phyloP scores from a whole-genome alignment of 345 rosid genomes.

The Dimocarpus longan region DNA sequence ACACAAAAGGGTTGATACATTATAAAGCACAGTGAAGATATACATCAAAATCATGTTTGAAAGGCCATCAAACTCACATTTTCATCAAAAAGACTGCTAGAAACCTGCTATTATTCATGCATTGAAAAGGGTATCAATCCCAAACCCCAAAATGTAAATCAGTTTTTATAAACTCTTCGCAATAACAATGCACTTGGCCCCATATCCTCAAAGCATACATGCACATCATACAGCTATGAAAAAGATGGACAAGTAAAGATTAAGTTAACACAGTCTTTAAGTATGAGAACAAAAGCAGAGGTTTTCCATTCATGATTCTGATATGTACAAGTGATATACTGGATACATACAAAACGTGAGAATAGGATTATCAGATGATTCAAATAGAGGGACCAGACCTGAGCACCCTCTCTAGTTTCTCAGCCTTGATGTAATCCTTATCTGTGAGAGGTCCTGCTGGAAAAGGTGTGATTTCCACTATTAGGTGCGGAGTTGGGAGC shows the following conservation, averaged over 20 bases:
- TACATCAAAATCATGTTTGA: too few relatives aligned
- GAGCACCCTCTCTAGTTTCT: constrained; percentile 84
- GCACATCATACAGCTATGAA: background rate
- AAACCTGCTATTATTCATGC: too few relatives aligned
- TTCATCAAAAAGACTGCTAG: too few relatives aligned
- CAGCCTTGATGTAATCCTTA: constrained; percentile 85
- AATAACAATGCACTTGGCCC: too few relatives aligned
- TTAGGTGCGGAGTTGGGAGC: constrained; percentile 87
- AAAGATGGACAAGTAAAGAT: background rate
- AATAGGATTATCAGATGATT: constrained; percentile 16
- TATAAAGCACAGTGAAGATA: too few relatives aligned
- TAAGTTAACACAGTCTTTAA: background rate
- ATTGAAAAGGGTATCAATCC: too few relatives aligned
- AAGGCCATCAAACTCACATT: too few relatives aligned
- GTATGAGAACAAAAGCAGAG: constrained; percentile 11
- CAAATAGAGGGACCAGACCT: constrained; percentile 75
- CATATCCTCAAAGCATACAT: background rate
- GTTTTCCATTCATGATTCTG: constrained; percentile 6
- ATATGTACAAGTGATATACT: constrained; percentile 49
- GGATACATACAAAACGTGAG: constrained; percentile 18
- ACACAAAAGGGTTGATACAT: too few relatives aligned
- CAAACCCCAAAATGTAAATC: too few relatives aligned
- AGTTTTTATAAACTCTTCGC: too few relatives aligned
- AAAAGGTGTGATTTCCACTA: constrained; percentile 83
- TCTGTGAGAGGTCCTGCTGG: constrained; percentile 84